A percentile compares a stretch with the other conserved stretches of the same genome.
phyloP scores from a whole-genome alignment of 345 rosid genomes.

The Lepidium africanum region DNA sequence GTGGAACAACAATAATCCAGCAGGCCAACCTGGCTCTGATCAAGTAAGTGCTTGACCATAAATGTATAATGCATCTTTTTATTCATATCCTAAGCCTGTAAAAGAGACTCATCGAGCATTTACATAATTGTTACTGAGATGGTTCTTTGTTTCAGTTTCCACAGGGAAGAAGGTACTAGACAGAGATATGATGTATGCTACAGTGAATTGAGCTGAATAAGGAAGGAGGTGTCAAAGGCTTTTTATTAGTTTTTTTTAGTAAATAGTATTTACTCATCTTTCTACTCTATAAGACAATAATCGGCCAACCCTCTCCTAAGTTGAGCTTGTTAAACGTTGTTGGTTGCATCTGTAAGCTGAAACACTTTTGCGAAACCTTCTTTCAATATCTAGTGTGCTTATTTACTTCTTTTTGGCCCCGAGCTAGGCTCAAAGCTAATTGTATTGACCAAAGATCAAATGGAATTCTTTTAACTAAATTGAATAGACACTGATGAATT shows the following conservation, averaged over 20 bases:
- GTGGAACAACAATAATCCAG: conserved; percentile 31
- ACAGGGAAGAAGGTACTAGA: conserved; percentile 29
- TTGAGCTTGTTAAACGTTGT: conserved; percentile 1
- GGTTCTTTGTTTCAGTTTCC: conserved; percentile 12
- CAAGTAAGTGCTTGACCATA: conserved; percentile 30
- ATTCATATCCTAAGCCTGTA: background rate
- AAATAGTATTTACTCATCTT: conserved; percentile 14
- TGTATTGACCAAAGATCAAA: background rate
- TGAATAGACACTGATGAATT: background rate
- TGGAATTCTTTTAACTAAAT: background rate
- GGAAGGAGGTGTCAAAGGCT: background rate
- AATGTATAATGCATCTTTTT: background rate
- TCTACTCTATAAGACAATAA: background rate
- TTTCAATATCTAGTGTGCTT: background rate
- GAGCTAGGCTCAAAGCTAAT: too few relatives aligned
- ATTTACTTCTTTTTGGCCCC: background rate
- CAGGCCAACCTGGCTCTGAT: conserved; percentile 34
- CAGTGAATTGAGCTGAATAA: conserved; percentile 9
- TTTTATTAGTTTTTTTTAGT: conserved; percentile 5
- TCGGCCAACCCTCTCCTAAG: background rate
- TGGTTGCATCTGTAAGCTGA: background rate
- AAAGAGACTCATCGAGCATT: background rate
- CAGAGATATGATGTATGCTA: background rate
- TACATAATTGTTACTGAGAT: conserved; percentile 1
- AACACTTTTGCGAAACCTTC: background rate